These are phyloP conservation scores for Taiozyma sp. DNA, from an alignment of 1,139 yeast species.

Conservation along the genomic window DNA sequence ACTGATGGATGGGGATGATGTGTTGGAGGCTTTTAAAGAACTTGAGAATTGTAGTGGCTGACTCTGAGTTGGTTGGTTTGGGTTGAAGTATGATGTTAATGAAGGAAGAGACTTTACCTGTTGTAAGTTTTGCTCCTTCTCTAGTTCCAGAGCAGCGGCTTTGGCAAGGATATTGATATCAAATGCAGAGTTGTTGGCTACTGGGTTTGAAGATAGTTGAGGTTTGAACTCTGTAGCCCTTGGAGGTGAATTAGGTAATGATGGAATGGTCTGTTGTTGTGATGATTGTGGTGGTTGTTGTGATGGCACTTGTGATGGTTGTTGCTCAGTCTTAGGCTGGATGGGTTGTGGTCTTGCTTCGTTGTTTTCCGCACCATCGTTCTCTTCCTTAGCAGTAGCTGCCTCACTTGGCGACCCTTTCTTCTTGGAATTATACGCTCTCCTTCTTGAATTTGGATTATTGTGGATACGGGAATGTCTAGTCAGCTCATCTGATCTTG, in stretches of 20 bases:
- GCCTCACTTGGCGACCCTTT: conserved; percentile 8
- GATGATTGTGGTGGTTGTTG: background rate
- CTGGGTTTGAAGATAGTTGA: conserved; percentile 4
- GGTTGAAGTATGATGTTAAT: conserved; percentile 49
- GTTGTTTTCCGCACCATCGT: background rate
- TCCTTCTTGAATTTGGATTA: conserved; percentile 62
- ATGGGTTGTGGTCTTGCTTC: background rate
- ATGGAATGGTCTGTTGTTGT: conserved; percentile 13
- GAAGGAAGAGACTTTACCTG: conserved; percentile 60
- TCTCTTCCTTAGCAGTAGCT: background rate
- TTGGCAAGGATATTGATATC: conserved; percentile 75
- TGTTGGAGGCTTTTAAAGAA: conserved; percentile 4
- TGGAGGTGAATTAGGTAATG: conserved; percentile 24
- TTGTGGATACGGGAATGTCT: conserved; percentile 86
- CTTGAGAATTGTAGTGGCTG: conserved; percentile 11
- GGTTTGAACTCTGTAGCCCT: conserved; percentile 11
- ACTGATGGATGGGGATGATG: conserved; percentile 1
- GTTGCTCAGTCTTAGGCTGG: background rate
- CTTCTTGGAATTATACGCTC: conserved; percentile 28
- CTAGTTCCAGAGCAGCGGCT: conserved; percentile 78
- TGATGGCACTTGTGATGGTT: conserved; percentile 1
- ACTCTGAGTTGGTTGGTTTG: conserved; percentile 22
- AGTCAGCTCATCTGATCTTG: conserved; percentile 86
- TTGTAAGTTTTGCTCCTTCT: conserved; percentile 41
- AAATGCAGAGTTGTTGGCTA: conserved; percentile 28